Conservation (phyloP, 352 stramenopile species). For the Pseudoperonospora humuli region DNA sequence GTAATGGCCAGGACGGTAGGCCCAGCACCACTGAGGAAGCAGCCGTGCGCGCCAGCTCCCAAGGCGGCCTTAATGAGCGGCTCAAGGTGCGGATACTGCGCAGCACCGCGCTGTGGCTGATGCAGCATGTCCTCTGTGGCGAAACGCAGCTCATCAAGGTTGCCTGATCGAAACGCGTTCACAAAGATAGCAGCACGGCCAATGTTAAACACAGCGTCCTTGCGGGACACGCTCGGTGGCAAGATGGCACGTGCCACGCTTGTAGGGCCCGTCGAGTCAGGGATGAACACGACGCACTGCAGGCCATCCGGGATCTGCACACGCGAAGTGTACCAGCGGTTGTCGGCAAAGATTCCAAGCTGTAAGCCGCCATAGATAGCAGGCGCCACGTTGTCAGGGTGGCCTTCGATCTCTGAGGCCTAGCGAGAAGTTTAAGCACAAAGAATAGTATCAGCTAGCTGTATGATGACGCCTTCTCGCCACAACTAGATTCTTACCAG, state of each 20-base stretch:
- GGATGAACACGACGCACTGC: constrained; percentile 98
- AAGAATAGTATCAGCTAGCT: constrained; percentile 5
- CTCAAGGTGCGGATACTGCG: constrained; percentile 94
- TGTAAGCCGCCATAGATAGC: constrained; percentile 98
- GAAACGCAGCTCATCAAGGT: constrained; percentile 94
- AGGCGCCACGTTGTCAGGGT: constrained; percentile 98
- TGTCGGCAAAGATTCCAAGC: constrained; percentile 90
- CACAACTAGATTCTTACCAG: constrained; percentile 39
- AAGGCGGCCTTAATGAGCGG: constrained; percentile 96
- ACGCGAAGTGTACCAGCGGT: constrained; percentile 96
- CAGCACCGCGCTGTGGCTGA: constrained; percentile 93
- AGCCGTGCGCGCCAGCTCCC: constrained; percentile 88
- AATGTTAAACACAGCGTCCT: constrained; percentile 97
- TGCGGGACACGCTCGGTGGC: constrained; percentile 73
- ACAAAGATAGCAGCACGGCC: constrained; percentile 95
- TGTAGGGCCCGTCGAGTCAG: constrained; percentile 94
- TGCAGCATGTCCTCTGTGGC: constrained; percentile 92
- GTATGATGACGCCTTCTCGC: not conserved
- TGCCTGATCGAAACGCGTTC: constrained; percentile 93
- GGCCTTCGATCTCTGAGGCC: constrained; percentile 95
- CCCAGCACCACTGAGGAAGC: constrained; percentile 95
- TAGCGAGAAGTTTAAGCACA: constrained; percentile 1
- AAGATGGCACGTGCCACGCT: constrained; percentile 91
- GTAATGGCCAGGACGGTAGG: constrained; percentile 98
- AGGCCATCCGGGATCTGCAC: constrained; percentile 93